phyloP scores from a whole-genome alignment of 805 yeast genomes.

The Metschnikowia chrysomelidarum region DNA sequence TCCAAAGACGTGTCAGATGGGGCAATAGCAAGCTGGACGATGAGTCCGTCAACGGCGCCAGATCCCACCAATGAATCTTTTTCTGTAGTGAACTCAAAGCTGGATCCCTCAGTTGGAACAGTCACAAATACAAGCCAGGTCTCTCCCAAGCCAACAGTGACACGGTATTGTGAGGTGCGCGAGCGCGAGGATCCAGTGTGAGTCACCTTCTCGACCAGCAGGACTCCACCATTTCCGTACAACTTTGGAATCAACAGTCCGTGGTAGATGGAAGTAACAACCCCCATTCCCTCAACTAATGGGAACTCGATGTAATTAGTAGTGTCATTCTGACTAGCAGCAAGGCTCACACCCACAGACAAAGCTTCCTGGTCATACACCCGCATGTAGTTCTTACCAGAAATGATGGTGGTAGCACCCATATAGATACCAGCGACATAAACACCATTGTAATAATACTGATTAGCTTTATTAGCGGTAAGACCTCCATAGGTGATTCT shows the following conservation, averaged over 20 bases:
- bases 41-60: constrained; percentile 37
- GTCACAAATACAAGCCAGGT: constrained; percentile 55
- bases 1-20: constrained; percentile 32
- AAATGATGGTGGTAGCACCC: constrained; percentile 49
- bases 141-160: constrained; percentile 36
- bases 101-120: constrained; percentile 9
- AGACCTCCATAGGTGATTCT: constrained; percentile 48
- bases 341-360: constrained; percentile 24
- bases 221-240: constrained; percentile 5
- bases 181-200: background rate
- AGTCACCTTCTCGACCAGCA: background rate
- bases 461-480: constrained; percentile 42
- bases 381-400: constrained; percentile 28
- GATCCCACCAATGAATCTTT: constrained; percentile 40
- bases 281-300: constrained; percentile 61
- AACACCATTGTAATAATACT: constrained; percentile 55
- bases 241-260: constrained; percentile 50
- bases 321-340: constrained; percentile 20
- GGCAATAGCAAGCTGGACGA: constrained; percentile 53
- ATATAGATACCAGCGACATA: constrained; percentile 54
- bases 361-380: constrained; percentile 51
- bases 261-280: constrained; percentile 50
- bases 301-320: constrained; percentile 45
- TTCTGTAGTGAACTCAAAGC: constrained; percentile 28
- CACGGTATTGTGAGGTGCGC: constrained; percentile 34